These are phyloP conservation scores for Nyssa sinensis DNA, from an alignment of 148 eudicot genomes.

Conservation along the genomic window DNA sequence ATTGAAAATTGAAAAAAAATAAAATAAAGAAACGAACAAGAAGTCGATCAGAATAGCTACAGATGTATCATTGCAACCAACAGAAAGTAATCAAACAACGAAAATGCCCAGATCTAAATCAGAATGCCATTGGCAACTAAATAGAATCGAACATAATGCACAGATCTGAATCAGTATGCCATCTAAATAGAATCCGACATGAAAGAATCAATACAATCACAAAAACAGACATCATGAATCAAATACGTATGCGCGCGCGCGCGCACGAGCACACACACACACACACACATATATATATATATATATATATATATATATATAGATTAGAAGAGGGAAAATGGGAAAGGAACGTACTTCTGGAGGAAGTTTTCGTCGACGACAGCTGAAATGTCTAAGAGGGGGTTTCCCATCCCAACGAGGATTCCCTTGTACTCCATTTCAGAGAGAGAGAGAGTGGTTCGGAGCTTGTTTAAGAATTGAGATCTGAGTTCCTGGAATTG, in stretches of 20 bases:
- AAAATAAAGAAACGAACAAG: too few species aligned
- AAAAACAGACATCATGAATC: background rate
- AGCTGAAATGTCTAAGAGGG: constrained; percentile 67
- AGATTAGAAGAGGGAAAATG: background rate
- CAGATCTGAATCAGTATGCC: background rate
- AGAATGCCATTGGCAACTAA: background rate
- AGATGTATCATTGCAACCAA: background rate
- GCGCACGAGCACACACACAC: too few species aligned
- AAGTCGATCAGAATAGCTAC: background rate
- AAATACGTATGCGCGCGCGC: background rate
- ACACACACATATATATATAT: background rate
- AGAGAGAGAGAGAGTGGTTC: background rate
- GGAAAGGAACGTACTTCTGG: constrained; percentile 40
- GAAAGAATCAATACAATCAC: background rate
- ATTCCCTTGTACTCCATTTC: constrained; percentile 57
- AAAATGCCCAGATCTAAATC: background rate
- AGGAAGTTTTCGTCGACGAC: constrained; percentile 67
- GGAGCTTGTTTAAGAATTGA: background rate
- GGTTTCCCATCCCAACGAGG: constrained; percentile 76
- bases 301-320: background rate
- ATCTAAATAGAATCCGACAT: too few species aligned
- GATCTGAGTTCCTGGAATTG: background rate
- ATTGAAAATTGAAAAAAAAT: too few species aligned
- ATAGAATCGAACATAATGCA: too few species aligned
- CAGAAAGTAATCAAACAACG: background rate